Percentiles rank a stretch among this genome's conserved stretches.
These are phyloP conservation scores for Trametes maxima DNA, from an alignment of 768 basidiomycete genomes.

Conservation along the genomic window DNA sequence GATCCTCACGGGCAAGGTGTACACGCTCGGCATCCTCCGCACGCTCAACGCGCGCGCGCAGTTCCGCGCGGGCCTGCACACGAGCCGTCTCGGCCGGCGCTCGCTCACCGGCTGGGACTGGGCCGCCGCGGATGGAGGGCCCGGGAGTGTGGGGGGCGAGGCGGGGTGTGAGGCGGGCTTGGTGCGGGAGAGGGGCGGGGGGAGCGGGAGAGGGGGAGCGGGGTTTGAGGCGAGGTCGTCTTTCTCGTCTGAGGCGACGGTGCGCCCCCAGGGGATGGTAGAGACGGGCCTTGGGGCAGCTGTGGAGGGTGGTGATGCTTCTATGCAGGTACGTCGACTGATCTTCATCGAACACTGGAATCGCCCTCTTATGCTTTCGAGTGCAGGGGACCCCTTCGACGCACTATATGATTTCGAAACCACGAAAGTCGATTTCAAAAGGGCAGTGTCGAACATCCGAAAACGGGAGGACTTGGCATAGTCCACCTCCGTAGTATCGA, in stretches of 20 bases:
- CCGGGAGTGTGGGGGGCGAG: neutral
- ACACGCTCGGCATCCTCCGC: slow-evolving; percentile 32
- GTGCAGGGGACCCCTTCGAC: neutral
- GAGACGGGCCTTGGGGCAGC: neutral
- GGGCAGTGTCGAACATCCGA: neutral
- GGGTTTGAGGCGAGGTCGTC: neutral
- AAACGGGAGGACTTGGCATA: neutral
- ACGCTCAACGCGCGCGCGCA: slow-evolving; percentile 34
- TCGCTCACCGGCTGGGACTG: slow-evolving; percentile 44
- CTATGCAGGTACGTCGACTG: neutral
- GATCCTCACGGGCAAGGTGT: slow-evolving; percentile 54
- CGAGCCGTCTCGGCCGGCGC: slow-evolving; percentile 44
- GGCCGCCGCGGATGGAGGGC: slow-evolving; percentile 16
- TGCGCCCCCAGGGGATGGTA: neutral
- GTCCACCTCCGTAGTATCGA: too few relatives aligned
- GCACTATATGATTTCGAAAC: neutral
- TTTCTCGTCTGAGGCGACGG: neutral
- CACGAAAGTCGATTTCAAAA: neutral
- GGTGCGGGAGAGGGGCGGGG: neutral
- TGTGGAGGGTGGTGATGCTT: neutral
- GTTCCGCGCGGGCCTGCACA: slow-evolving; percentile 38
- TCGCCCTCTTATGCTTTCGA: neutral
- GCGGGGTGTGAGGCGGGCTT: neutral
- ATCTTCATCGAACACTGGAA: neutral
- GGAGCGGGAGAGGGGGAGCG: neutral